Evolutionary conservation across 352 stramenopile species (phyloP).

Genomic region (Pythium brassicae): DNA sequence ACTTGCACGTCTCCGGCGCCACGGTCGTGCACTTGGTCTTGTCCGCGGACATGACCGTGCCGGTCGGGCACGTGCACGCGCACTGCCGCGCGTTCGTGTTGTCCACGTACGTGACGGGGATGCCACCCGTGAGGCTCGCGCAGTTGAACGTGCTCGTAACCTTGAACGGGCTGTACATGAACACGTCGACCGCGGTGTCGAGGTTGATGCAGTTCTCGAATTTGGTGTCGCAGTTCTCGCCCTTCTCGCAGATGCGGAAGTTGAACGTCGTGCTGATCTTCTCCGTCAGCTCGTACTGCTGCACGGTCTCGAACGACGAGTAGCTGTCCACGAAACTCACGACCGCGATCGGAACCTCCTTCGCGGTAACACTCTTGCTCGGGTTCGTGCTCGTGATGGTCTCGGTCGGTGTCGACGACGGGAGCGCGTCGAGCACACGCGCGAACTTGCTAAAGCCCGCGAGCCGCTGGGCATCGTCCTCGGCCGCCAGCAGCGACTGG

Average conservation of each 20-base stretch:
- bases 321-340: conserved; percentile 15
- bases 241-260: conserved; percentile 21
- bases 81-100: conserved; percentile 28
- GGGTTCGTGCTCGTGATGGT: background rate
- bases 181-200: conserved; percentile 35
- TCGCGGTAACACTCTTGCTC: background rate
- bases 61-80: conserved; percentile 46
- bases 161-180: conserved; percentile 68
- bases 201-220: conserved; percentile 36
- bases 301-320: conserved; percentile 6
- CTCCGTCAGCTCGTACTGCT: conserved; percentile 9
- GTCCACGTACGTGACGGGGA: conserved; percentile 46
- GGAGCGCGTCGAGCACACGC: conserved; percentile 7
- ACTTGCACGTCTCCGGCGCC: conserved; percentile 24
- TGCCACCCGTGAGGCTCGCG: conserved; percentile 20
- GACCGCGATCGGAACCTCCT: conserved; percentile 6
- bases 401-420: background rate
- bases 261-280: conserved; percentile 16
- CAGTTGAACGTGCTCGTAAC: conserved; percentile 38
- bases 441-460: conserved; percentile 3
- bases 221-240: conserved; percentile 14
- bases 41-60: conserved; percentile 20
- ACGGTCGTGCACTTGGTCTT: conserved; percentile 25
- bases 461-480: conserved; percentile 3
- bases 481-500: conserved; percentile 1